phyloP scores from a whole-genome alignment of 495 filamentous ascomycete genomes.

The Monascus purpureus region DNA sequence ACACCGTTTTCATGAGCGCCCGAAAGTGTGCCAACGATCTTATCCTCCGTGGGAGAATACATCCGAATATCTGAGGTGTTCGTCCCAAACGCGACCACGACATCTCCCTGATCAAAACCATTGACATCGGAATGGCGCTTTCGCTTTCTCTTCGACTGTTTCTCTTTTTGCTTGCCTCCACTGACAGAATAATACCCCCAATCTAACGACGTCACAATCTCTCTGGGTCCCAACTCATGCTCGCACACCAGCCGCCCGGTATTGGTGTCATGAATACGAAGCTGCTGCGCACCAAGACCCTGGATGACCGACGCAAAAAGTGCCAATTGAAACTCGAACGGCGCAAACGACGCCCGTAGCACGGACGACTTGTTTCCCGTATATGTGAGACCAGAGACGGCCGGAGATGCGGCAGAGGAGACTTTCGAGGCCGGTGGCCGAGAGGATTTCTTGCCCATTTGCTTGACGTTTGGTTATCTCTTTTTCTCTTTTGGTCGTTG shows the following conservation, averaged over 20 bases:
- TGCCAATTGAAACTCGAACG: constrained; percentile 39
- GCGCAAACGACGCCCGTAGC: constrained; percentile 39
- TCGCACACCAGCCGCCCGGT: constrained; percentile 45
- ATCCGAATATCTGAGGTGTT: constrained; percentile 39
- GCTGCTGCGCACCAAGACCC: constrained; percentile 42
- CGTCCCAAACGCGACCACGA: constrained; percentile 41
- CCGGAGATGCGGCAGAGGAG: constrained; percentile 32
- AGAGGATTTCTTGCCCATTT: constrained; percentile 39
- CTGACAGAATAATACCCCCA: constrained; percentile 36
- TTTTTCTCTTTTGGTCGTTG: too few species aligned
- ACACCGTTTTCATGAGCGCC: constrained; percentile 40
- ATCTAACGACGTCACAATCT: constrained; percentile 39
- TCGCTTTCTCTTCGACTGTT: constrained; percentile 41
- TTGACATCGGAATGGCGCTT: constrained; percentile 36
- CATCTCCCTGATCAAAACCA: constrained; percentile 24
- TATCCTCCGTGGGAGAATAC: constrained; percentile 39
- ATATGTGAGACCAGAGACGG: constrained; percentile 20
- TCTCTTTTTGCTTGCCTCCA: constrained; percentile 14
- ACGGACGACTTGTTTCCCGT: constrained; percentile 35
- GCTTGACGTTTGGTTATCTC: not conserved
- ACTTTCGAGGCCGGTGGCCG: constrained; percentile 30
- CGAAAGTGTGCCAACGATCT: constrained; percentile 32
- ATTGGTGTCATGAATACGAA: constrained; percentile 44
- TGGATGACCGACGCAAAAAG: constrained; percentile 48
- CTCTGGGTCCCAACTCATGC: constrained; percentile 35